These are phyloP conservation scores for Lojkania enalia DNA, from an alignment of 2,329 filamentous ascomycete genomes.

Conservation along the genomic window DNA sequence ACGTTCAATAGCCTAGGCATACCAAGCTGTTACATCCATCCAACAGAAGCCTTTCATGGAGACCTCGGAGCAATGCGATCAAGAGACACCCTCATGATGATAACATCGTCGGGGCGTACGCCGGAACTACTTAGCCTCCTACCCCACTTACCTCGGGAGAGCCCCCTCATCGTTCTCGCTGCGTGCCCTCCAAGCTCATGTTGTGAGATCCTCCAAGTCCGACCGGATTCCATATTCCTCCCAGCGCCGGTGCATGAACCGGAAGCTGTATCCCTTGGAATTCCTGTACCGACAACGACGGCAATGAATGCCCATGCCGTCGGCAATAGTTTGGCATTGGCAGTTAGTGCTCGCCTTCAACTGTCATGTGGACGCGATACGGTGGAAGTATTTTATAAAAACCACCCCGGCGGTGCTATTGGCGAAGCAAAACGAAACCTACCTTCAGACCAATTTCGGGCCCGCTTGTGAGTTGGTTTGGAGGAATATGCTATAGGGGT, in stretches of 20 bases:
- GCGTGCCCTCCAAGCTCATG: conserved; percentile 67
- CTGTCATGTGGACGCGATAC: conserved; percentile 41
- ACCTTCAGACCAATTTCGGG: too few species aligned
- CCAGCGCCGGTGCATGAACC: conserved; percentile 82
- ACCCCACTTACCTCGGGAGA: conserved; percentile 70
- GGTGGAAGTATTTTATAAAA: conserved; percentile 64
- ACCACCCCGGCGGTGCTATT: conserved; percentile 92
- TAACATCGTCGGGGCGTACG: conserved; percentile 88
- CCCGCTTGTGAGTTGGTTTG: too few species aligned
- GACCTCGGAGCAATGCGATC: conserved; percentile 70
- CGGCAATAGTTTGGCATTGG: conserved; percentile 84
- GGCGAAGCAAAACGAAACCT: too few species aligned
- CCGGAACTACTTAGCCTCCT: conserved; percentile 78
- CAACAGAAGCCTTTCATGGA: conserved; percentile 88
- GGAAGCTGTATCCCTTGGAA: conserved; percentile 79
- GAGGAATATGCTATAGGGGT: too few species aligned
- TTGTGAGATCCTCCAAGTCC: conserved; percentile 67
- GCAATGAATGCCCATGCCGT: conserved; percentile 88
- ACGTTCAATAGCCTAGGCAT: conserved; percentile 91
- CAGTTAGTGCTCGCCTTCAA: conserved; percentile 72
- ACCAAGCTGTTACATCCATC: conserved; percentile 79
- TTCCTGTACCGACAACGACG: conserved; percentile 85
- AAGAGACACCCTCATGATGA: conserved; percentile 78
- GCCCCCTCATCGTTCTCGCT: conserved; percentile 78
- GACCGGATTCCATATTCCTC: conserved; percentile 69